Evolutionary conservation across 176 grass and related monocot genomes (phyloP).

Genomic region (Aegilops umbellulata): DNA sequence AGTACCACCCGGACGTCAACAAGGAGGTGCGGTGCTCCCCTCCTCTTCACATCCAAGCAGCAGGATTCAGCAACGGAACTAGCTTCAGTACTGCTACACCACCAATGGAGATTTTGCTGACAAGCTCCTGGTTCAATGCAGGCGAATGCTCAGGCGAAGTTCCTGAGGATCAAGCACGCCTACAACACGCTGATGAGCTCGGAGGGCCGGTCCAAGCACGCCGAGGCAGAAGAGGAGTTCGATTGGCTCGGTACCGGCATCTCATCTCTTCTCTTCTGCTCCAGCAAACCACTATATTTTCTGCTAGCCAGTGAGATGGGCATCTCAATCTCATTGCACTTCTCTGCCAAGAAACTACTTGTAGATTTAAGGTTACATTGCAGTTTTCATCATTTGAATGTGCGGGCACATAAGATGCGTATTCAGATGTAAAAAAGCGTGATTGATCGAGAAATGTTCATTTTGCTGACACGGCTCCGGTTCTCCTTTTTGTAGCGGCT

Average conservation of each 20-base stretch:
- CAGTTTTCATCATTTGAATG: not conserved
- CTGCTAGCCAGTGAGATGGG: not conserved
- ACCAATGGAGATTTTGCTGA: too few relatives aligned
- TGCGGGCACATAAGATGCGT: not conserved
- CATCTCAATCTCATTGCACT: not conserved
- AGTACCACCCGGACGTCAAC: slow-evolving; percentile 85
- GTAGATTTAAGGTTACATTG: not conserved
- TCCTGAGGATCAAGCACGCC: slow-evolving; percentile 89
- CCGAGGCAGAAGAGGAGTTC: slow-evolving; percentile 52
- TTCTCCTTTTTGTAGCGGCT: slow-evolving; percentile 53
- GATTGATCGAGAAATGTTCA: not conserved
- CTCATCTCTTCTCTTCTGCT: slow-evolving; percentile 6
- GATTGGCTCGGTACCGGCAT: slow-evolving; percentile 71
- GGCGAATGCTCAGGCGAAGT: slow-evolving; percentile 74
- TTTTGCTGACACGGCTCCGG: slow-evolving; percentile 3
- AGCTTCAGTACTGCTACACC: too few relatives aligned
- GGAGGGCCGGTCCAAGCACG: slow-evolving; percentile 50
- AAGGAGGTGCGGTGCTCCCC: slow-evolving; percentile 49
- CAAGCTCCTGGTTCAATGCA: not conserved
- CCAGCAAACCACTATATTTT: not conserved
- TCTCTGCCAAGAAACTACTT: not conserved
- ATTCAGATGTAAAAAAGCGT: not conserved
- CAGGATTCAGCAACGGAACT: not conserved
- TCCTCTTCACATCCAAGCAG: not conserved
- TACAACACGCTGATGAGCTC: slow-evolving; percentile 86